These are phyloP conservation scores for Plectosphaerella sp. DNA, from an alignment of 2,329 filamentous ascomycete genomes.

Conservation along the genomic window DNA sequence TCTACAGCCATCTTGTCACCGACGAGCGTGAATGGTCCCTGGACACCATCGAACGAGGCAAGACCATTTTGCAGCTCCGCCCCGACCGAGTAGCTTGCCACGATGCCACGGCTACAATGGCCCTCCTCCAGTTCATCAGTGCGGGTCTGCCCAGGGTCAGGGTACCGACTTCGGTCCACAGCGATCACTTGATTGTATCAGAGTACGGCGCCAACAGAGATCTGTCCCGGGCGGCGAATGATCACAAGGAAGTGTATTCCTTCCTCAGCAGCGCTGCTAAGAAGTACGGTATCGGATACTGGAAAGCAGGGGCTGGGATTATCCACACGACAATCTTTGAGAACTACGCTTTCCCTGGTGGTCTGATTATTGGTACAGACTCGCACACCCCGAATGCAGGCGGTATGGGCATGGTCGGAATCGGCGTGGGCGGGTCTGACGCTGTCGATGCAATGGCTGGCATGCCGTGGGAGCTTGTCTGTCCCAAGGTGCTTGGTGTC, in stretches of 20 bases:
- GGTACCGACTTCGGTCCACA: slow-evolving; percentile 33
- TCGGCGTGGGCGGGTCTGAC: slow-evolving; percentile 41
- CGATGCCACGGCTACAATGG: slow-evolving; percentile 37
- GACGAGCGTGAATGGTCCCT: slow-evolving; percentile 16
- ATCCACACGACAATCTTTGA: slow-evolving; percentile 35
- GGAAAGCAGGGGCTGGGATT: slow-evolving; percentile 29
- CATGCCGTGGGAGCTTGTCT: slow-evolving; percentile 28
- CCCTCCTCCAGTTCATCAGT: slow-evolving; percentile 35
- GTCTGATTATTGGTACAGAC: slow-evolving; percentile 29
- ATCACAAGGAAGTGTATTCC: slow-evolving; percentile 31
- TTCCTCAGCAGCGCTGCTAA: slow-evolving; percentile 32
- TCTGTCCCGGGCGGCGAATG: slow-evolving; percentile 16
- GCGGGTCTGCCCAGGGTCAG: slow-evolving; percentile 30
- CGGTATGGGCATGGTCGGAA: slow-evolving; percentile 27
- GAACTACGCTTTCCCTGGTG: slow-evolving; percentile 30
- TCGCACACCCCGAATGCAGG: slow-evolving; percentile 31
- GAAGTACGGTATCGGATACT: slow-evolving; percentile 40
- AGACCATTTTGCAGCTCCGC: slow-evolving; percentile 28
- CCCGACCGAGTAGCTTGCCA: slow-evolving; percentile 36
- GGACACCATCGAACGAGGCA: slow-evolving; percentile 27
- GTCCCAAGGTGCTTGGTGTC: slow-evolving; percentile 25
- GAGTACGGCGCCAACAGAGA: slow-evolving; percentile 25
- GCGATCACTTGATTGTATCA: slow-evolving; percentile 29
- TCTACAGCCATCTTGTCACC: slow-evolving; percentile 30
- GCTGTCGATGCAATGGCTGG: slow-evolving; percentile 36